Base-by-base conservation (phyloP, 140 eudicot species). In the Anethum foeniculum region DNA sequence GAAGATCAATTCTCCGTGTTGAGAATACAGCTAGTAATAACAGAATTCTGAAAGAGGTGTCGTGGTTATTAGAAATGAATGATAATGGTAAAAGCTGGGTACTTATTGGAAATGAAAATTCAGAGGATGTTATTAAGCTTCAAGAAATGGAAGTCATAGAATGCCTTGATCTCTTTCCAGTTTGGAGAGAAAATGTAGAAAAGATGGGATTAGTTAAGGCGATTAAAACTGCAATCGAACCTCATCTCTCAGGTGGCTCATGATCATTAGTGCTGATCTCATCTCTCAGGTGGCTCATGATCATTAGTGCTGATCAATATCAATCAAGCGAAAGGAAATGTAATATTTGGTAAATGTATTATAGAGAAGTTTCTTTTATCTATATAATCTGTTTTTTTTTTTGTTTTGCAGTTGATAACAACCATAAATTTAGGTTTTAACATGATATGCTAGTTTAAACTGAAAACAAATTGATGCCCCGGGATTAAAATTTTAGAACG, bases 121-220 rank as follows among this genome's bases (percentile, higher is more conserved):
- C 90, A 39, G 73, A 82, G 18, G 89, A 90, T 56, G 67, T 81
- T 51, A 67, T 85, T 69, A 87, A 81, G 83, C 91, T 93, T 80
- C 65, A 87, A 44, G 92, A 83, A 15, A 77, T 72, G 58, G 71
- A 76, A 38, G 69, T 85, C 77, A 58, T 28, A 58, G 82, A 81
- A 60, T 86, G 82, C 52, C 77, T 88, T 49, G 85, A 86, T 38
- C 78, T 18, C 44, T 64, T 77, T 52, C 84, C 87, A 27, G 62
- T 68, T 16, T 93, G 91, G 96, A 81, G 72, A 36, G 74, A 75
- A 78, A 80, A 87, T 71, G 86, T 89, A 77, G 84, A 68, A 44
- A 21, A 47, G 43, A 72, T 80, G 69, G 98, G 95, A 54, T 81
- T 93, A 38, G 86, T 85, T 51, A 87, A 80, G 64, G 97, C 97